Base-by-base conservation (phyloP, 2,329 filamentous ascomycete species). In the Diaporthe ilicicola region DNA sequence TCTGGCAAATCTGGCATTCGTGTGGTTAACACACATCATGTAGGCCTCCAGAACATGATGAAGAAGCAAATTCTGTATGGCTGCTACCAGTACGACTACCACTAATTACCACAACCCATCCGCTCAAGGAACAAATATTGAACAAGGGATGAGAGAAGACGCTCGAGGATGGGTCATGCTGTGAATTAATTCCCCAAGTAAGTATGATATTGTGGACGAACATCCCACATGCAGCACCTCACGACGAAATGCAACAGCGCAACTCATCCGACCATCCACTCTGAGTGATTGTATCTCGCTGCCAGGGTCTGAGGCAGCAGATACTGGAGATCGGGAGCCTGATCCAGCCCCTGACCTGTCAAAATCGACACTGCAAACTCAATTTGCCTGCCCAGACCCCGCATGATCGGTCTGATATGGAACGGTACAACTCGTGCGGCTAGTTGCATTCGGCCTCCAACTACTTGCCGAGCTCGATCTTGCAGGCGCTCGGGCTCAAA, bases 401-500 rank as follows among this genome's bases (percentile, higher is more conserved):
- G 27, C 15, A 46, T 19, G 29, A 34, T 46, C 39, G 29, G 15
- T 29, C 24, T 22, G 19, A n/a, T 22, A 9, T n/a, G 22, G 17
- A n/a, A 29, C 9, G 13, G 37, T 12, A 24, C 32, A 19, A 48
- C 8, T 12, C 24, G 17, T 24, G 24, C 12, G 24, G 27, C 24
- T 5, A 15, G 24, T 32, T 46, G 19, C 27, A 46, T 39, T 62
- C 27, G 56, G 56, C 56, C 19, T 62, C 39, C 27, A 46, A 6
- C 46, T 32, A 22, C 27, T 6, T 46, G 17, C 39, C 56, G 42
- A 62, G 39, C 39, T 62, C 56, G 19, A 62, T 22, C 1, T 9
- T 62, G 42, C 56, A 32, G 39, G 56, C 32, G 56, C 56, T 62
- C 56, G 39, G 39, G 56, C 39, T 46, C 56, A 62, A 46, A 62